phyloP scores from a whole-genome alignment of 2,329 filamentous ascomycete genomes.

The Fusarium pininemorale region DNA sequence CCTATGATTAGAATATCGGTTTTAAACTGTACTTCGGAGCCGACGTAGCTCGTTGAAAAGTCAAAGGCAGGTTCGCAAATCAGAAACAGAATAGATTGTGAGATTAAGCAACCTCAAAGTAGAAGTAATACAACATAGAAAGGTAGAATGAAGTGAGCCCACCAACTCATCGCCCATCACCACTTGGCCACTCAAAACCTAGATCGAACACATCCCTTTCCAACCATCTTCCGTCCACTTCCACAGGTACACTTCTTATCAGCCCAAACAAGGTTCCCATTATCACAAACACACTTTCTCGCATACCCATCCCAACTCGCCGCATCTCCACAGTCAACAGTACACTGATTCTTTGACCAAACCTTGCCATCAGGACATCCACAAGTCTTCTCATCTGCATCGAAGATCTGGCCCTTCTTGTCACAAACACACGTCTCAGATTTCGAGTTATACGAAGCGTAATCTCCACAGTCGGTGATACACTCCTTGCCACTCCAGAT shows the following conservation, averaged over 20 bases:
- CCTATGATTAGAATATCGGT: too few species aligned
- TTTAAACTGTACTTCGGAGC: not conserved
- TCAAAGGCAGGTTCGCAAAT: not conserved
- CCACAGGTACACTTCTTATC: not conserved
- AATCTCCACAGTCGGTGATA: not conserved
- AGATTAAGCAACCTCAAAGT: too few species aligned
- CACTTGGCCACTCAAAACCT: not conserved
- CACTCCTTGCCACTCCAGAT: not conserved
- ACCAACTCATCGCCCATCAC: too few species aligned
- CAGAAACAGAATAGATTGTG: accelerated
- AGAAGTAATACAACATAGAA: not conserved
- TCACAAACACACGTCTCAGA: not conserved
- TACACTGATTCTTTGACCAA: not conserved
- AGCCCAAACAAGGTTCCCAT: not conserved
- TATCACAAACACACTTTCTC: not conserved
- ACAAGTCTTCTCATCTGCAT: not conserved
- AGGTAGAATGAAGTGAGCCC: not conserved
- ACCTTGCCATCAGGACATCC: not conserved
- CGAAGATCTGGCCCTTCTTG: not conserved
- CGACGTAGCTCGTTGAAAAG: accelerated
- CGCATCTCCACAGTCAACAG: not conserved
- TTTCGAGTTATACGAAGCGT: accelerated
- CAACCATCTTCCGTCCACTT: not conserved
- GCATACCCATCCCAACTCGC: not conserved
- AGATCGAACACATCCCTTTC: not conserved